Evolutionary conservation across 768 basidiomycete species (phyloP).

Genomic region (Plicaturopsis crispa): DNA sequence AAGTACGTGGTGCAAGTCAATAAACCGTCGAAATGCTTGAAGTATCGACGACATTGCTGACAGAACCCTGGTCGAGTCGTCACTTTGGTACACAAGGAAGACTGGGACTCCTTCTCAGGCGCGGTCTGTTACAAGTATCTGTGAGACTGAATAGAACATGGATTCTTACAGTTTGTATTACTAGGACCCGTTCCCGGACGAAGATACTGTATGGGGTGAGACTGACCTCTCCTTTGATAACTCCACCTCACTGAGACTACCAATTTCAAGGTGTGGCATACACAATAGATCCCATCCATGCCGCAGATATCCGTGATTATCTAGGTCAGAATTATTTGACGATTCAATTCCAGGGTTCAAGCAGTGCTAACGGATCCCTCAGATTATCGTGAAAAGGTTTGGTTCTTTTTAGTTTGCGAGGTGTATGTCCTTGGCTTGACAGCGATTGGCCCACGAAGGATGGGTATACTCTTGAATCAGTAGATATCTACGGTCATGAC

Average conservation of each 20-base stretch:
- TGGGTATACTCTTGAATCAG: slow-evolving; percentile 78
- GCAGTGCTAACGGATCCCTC: slow-evolving; percentile 6
- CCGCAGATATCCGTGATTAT: slow-evolving; percentile 73
- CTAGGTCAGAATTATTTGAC: slow-evolving; percentile 50
- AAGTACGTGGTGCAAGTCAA: too few relatives aligned
- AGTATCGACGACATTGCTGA: neutral
- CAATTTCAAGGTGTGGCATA: slow-evolving; percentile 88
- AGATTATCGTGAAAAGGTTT: slow-evolving; percentile 85
- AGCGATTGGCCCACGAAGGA: slow-evolving; percentile 33
- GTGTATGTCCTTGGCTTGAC: neutral
- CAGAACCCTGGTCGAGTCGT: slow-evolving; percentile 86
- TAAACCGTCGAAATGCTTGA: neutral
- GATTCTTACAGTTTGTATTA: neutral
- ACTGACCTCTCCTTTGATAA: neutral
- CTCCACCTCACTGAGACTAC: neutral
- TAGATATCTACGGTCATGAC: slow-evolving; percentile 63
- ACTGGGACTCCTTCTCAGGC: slow-evolving; percentile 75
- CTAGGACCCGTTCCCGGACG: slow-evolving; percentile 63
- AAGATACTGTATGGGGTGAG: slow-evolving; percentile 82
- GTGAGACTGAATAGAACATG: neutral
- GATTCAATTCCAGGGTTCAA: slow-evolving; percentile 1
- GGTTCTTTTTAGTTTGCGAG: neutral
- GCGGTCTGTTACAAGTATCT: slow-evolving; percentile 36
- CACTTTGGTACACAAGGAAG: slow-evolving; percentile 80
- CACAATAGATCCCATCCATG: slow-evolving; percentile 74